phyloP scores from a whole-genome alignment of 2,329 filamentous ascomycete genomes.

The Thelonectria discophora region DNA sequence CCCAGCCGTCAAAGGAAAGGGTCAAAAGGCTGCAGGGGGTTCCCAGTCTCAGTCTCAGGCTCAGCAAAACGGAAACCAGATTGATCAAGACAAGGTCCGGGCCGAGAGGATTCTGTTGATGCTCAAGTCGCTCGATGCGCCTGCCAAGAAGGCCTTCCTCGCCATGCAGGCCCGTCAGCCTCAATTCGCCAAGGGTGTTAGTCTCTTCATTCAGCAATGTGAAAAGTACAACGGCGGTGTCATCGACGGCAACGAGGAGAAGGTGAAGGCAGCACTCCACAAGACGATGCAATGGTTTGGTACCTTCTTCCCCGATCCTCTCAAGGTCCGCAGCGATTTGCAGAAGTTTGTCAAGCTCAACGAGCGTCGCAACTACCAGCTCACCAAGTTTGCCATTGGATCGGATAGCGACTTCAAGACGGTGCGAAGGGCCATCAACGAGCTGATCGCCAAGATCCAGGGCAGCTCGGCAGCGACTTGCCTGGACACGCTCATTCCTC shows the following conservation, averaged over 20 bases:
- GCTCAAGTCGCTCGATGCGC: conserved; percentile 78
- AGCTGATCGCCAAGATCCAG: conserved; percentile 84
- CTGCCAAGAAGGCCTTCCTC: conserved; percentile 88
- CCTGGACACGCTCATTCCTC: conserved; percentile 80
- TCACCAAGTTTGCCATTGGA: conserved; percentile 85
- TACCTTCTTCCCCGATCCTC: conserved; percentile 78
- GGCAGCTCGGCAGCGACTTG: conserved; percentile 70
- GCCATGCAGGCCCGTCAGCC: conserved; percentile 82
- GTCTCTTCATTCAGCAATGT: conserved; percentile 82
- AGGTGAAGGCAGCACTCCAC: conserved; percentile 74
- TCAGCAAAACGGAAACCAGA: conserved; percentile 54
- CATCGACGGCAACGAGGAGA: conserved; percentile 74
- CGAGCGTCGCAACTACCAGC: conserved; percentile 87
- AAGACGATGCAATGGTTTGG: conserved; percentile 78
- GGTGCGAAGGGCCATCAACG: conserved; percentile 88
- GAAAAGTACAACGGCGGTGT: conserved; percentile 91
- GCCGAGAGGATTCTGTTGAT: conserved; percentile 86
- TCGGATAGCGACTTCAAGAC: conserved; percentile 92
- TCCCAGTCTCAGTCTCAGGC: conserved; percentile 63
- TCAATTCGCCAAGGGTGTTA: conserved; percentile 75
- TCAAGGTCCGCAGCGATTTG: conserved; percentile 77
- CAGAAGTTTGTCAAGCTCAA: conserved; percentile 92
- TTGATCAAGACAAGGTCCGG: conserved; percentile 78
- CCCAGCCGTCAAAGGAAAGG: conserved; percentile 71
- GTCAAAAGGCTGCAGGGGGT: conserved; percentile 67